Evolutionary conservation across 495 filamentous ascomycete species (phyloP).

Genomic region (Hyphodiscus hymeniophilus): DNA sequence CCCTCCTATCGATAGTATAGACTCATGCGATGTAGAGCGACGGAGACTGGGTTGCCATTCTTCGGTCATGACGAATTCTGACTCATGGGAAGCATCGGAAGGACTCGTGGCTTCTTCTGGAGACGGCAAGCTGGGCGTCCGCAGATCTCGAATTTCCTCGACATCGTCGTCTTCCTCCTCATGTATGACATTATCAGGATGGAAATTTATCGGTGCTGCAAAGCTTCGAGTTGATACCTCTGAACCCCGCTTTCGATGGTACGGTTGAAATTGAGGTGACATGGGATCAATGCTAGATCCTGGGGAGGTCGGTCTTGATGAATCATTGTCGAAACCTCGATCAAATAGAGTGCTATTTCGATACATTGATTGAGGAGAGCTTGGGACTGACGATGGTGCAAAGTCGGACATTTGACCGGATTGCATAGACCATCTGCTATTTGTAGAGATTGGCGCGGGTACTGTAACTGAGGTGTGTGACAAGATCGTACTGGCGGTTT

Average conservation of each 20-base stretch:
- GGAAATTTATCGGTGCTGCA: conserved; percentile 22
- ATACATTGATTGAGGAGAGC: conserved; percentile 69
- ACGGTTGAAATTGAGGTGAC: conserved; percentile 42
- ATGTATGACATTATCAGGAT: conserved; percentile 17
- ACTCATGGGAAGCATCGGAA: conserved; percentile 9
- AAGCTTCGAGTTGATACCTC: conserved; percentile 46
- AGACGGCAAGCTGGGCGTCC: conserved; percentile 4
- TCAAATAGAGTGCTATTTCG: conserved; percentile 75
- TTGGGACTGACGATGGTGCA: conserved; percentile 62
- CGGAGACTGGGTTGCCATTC: conserved; percentile 26
- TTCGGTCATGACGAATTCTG: conserved; percentile 9
- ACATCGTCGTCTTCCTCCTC: conserved; percentile 24
- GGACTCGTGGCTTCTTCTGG: conserved; percentile 8
- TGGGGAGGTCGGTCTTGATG: conserved; percentile 66
- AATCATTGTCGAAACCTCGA: conserved; percentile 40
- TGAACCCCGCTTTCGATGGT: conserved; percentile 42
- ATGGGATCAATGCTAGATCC: conserved; percentile 56
- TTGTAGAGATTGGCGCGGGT: conserved; percentile 33
- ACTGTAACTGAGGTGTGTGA: conserved; percentile 58
- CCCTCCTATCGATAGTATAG: conserved; percentile 44
- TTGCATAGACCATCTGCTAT: conserved; percentile 57
- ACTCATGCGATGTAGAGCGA: conserved; percentile 42
- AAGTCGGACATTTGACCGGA: conserved; percentile 52
- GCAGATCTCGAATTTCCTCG: conserved; percentile 21
- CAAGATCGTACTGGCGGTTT: conserved; percentile 41